Percentiles rank a stretch among this genome's conserved stretches.
These are phyloP conservation scores for Sclerotiophoma versabilis DNA, from an alignment of 2,329 filamentous ascomycete genomes.

Conservation along the genomic window DNA sequence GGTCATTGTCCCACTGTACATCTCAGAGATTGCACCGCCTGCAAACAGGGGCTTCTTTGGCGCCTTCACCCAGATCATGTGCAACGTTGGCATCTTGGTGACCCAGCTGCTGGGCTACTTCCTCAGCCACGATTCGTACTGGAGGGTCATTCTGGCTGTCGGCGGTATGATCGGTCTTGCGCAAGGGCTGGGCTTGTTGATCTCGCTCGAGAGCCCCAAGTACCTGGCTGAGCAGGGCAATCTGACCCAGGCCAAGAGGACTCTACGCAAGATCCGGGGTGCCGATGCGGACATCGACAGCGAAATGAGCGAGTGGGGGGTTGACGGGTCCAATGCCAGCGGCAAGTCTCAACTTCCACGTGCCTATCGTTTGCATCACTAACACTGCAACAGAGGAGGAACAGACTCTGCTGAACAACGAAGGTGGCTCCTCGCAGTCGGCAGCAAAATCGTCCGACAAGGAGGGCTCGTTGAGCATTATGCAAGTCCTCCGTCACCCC, in stretches of 20 bases:
- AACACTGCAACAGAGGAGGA: conserved; percentile 63
- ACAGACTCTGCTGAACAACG: conserved; percentile 68
- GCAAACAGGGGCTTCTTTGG: conserved; percentile 78
- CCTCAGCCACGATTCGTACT: conserved; percentile 77
- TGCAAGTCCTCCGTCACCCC: conserved; percentile 69
- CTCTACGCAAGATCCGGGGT: conserved; percentile 79
- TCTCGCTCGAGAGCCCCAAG: conserved; percentile 82
- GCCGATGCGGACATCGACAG: conserved; percentile 71
- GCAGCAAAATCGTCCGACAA: conserved; percentile 35
- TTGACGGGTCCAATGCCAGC: conserved; percentile 37
- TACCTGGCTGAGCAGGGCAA: conserved; percentile 78
- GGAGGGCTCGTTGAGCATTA: conserved; percentile 51
- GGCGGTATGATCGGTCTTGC: conserved; percentile 72
- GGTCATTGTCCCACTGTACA: conserved; percentile 92
- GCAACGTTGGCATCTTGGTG: conserved; percentile 86
- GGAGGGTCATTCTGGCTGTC: conserved; percentile 81
- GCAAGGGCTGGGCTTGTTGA: conserved; percentile 73
- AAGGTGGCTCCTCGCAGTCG: conserved; percentile 36
- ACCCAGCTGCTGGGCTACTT: conserved; percentile 89
- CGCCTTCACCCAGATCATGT: conserved; percentile 87
- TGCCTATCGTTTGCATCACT: conserved; percentile 5
- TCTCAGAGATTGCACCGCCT: conserved; percentile 84
- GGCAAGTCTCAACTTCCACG: conserved; percentile 25
- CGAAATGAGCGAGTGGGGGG: conserved; percentile 67
- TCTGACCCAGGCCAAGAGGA: conserved; percentile 66